phyloP scores from a whole-genome alignment of 2,329 filamentous ascomycete genomes.

The Ceratocystis variospora region DNA sequence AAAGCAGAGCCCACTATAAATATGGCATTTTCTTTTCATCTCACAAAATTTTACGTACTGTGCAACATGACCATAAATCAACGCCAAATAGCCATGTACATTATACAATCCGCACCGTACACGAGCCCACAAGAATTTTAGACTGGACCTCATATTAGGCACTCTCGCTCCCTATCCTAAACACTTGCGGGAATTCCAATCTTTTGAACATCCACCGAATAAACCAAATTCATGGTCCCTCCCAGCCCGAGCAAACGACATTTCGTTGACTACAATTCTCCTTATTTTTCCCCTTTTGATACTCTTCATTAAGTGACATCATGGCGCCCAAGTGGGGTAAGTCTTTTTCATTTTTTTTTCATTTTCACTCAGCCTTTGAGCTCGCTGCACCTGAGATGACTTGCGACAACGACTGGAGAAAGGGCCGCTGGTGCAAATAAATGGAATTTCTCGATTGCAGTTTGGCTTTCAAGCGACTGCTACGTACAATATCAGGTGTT shows the following conservation, averaged over 20 bases:
- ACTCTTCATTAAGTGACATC: constrained; percentile 24
- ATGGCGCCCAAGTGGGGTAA: constrained; percentile 35
- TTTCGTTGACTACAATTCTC: neutral
- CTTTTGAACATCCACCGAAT: neutral
- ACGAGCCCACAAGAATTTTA: constrained; percentile 13
- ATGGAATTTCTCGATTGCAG: neutral
- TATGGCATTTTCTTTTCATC: neutral
- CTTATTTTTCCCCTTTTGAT: neutral
- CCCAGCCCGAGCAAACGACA: neutral
- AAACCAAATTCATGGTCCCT: neutral
- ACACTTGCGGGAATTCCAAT: neutral
- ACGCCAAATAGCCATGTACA: neutral
- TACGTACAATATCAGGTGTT: neutral
- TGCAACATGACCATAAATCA: neutral
- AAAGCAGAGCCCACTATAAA: neutral
- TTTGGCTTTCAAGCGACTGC: neutral
- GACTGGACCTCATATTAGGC: neutral
- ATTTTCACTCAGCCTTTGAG: constrained; percentile 1
- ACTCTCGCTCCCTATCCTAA: neutral
- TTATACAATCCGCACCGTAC: neutral
- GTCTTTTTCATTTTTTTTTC: constrained; percentile 19
- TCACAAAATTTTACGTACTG: neutral
- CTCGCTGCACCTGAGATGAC: constrained; percentile 10
- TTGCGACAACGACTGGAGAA: neutral
- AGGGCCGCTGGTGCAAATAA: neutral